Base-by-base conservation (phyloP, 768 basidiomycete species). In the Mycena galericulata region DNA sequence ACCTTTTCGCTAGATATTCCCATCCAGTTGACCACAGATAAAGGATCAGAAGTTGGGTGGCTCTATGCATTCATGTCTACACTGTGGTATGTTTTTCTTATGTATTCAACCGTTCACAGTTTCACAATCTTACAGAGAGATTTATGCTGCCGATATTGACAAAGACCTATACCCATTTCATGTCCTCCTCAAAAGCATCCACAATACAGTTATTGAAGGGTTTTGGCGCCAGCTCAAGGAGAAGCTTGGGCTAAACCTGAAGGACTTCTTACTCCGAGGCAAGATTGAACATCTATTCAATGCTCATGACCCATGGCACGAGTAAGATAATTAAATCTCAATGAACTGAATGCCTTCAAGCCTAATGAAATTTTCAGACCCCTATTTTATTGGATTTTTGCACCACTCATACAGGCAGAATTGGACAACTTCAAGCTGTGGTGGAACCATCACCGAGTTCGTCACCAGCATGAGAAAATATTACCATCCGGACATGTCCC, bases 371-470 rank as follows among this genome's bases (percentile, higher is more conserved):
- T n/a, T n/a, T n/a, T n/a, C n/a, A n/a, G n/a, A n/a, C n/a, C n/a
- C n/a, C n/a, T n/a, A n/a, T n/a, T n/a, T n/a, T n/a, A n/a, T n/a
- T n/a, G n/a, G n/a, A n/a, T n/a, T n/a, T n/a, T 47, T 66, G 56
- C 55, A 14, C 49, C 5, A 58, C 38, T 57, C 32, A 46, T 11
- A 49, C 51, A 36, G 34, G 24, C 54, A 74, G n/a, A 60, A 26
- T 64, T 76, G 4, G 61, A 74, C 45, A 46, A 70, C 27, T 77
- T 71, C n/a, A 6, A 8, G 20, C 17, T 38, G 12, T 75, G 69
- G 58, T 76, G 73, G 74, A 77, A 77, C 58, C 36, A 64, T 34
- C 75, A 77, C 45, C 43, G 41, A 3, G 65, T 77, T 30, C 69
- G 68, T 9, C 59, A 47, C 41, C 74, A 75, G 55, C 29, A 60